Conservation (phyloP, 2,329 filamentous ascomycete genomes). For the Pseudopyrenochaeta lycopersici region DNA sequence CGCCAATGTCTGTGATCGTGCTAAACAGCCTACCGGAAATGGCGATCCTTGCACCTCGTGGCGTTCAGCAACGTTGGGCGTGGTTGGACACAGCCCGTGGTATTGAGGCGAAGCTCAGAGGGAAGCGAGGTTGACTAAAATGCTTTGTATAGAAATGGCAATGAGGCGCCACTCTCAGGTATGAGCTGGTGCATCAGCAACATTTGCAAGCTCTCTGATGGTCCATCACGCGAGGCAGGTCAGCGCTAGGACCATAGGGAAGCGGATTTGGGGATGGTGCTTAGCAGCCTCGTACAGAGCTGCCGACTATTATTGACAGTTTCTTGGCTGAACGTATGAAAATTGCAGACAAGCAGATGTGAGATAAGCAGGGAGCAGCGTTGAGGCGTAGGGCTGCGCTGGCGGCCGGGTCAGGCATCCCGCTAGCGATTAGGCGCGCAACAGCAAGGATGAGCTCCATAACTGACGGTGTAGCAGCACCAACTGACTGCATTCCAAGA, state of each 20-base stretch:
- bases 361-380: slow-evolving; percentile 2
- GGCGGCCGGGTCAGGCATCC: neutral
- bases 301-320: slow-evolving; percentile 2
- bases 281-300: neutral
- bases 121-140: neutral
- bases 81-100: neutral
- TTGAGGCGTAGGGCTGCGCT: slow-evolving; percentile 1
- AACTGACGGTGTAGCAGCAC: neutral
- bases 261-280: neutral
- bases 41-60: neutral
- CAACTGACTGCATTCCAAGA: neutral
- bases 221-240: neutral
- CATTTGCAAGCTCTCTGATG: neutral
- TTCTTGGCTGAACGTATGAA: slow-evolving; percentile 1
- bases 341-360: neutral
- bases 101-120: neutral
- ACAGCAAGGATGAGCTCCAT: neutral
- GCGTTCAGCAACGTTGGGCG: neutral
- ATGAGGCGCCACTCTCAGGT: neutral
- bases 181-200: neutral
- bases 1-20: neutral
- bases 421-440: neutral
- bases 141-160: neutral
- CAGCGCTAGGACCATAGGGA: neutral
- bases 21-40: neutral